Conservation (phyloP, 139 green algal genomes). For the Axilococcus clingmanii region DNA sequence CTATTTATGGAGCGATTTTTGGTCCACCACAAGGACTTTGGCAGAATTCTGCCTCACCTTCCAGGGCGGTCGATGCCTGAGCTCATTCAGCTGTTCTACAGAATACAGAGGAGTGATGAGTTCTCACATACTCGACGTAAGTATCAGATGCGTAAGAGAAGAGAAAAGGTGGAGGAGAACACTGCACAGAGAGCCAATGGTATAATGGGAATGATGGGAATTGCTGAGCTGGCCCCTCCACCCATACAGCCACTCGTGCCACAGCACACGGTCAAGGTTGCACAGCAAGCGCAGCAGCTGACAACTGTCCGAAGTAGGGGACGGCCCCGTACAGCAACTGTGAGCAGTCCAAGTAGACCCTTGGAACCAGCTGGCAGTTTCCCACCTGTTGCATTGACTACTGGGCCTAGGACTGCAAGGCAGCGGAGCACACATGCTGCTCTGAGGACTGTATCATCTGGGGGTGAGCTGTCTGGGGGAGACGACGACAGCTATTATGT, state of each 20-base stretch:
- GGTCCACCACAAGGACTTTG: conserved; percentile 73
- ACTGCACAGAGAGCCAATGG: conserved; percentile 6
- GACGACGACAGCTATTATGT: conserved; percentile 42
- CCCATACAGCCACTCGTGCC: background rate
- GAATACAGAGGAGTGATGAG: conserved; percentile 70
- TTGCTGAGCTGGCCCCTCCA: background rate
- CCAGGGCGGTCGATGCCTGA: conserved; percentile 57
- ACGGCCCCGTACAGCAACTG: background rate
- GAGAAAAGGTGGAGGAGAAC: conserved; percentile 41
- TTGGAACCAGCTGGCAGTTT: background rate
- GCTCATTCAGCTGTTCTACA: conserved; percentile 73
- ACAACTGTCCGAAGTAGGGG: background rate
- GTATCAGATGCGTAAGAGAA: conserved; percentile 83
- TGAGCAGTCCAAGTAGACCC: background rate
- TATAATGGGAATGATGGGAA: conserved; percentile 1
- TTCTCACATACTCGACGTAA: conserved; percentile 72
- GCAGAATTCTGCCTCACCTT: conserved; percentile 65
- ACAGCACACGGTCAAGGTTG: background rate
- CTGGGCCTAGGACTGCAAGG: background rate
- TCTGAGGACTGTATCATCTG: background rate
- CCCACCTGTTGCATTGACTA: background rate
- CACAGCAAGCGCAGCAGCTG: background rate
- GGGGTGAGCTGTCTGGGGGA: background rate
- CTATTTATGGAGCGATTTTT: conserved; percentile 86
- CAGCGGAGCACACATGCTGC: background rate